Percentiles rank a stretch among this genome's conserved stretches.
Conservation (phyloP, 306 rosid species). For the Vigna trinervia region DNA sequence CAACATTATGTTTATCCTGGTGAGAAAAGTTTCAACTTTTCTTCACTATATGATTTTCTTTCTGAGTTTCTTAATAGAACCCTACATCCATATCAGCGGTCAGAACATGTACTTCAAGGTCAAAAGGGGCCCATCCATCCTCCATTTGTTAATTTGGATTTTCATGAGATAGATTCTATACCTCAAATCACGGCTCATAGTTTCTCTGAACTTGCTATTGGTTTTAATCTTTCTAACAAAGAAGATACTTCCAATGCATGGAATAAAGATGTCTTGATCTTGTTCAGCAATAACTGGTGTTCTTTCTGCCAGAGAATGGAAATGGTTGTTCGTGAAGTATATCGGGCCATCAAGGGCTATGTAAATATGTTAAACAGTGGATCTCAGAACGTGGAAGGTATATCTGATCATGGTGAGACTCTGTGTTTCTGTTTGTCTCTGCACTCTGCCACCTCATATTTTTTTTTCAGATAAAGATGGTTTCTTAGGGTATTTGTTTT, state of each 20-base stretch:
- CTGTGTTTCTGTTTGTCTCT: background rate
- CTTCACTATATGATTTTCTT: conserved; percentile 68
- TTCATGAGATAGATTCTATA: conserved; percentile 85
- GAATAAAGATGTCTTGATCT: conserved; percentile 85
- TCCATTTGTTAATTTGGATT: conserved; percentile 90
- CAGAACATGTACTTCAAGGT: conserved; percentile 56
- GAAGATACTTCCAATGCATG: conserved; percentile 52
- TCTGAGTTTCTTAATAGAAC: conserved; percentile 70
- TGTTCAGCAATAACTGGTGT: conserved; percentile 96
- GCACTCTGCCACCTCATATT: conserved; percentile 9
- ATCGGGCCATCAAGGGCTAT: conserved; percentile 71
- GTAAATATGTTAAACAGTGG: conserved; percentile 54
- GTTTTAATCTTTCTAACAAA: conserved; percentile 68
- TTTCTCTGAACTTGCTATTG: conserved; percentile 74
- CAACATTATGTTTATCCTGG: conserved; percentile 74
- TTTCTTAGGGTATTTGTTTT: conserved; percentile 23
- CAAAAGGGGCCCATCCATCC: conserved; percentile 70
- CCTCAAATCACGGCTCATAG: conserved; percentile 72
- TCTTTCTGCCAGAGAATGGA: conserved; percentile 94
- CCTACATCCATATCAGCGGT: conserved; percentile 71
- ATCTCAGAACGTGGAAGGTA: conserved; percentile 49
- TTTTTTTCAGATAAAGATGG: conserved; percentile 25
- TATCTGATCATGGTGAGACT: conserved; percentile 57
- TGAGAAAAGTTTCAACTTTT: conserved; percentile 56
- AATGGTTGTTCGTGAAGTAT: conserved; percentile 78